Base-by-base conservation (phyloP, 371 early-diverging fungal genomes). In the Zancudomyces culisetae region DNA sequence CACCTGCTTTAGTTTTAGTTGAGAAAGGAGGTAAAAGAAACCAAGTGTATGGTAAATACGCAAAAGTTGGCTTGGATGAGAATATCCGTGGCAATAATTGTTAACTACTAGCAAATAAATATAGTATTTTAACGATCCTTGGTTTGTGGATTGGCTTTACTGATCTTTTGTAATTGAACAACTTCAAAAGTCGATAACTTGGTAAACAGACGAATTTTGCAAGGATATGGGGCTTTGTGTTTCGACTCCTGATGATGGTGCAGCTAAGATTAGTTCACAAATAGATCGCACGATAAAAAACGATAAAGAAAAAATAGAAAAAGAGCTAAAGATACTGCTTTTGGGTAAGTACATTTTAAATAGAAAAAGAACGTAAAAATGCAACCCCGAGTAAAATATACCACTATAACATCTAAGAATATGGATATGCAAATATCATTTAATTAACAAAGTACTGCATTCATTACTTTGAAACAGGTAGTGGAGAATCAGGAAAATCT, bases 401-500 rank as follows among this genome's bases (percentile, higher is more conserved):
- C n/a, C n/a, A n/a, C n/a, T n/a, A n/a, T n/a, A 23, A 46, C 46
- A 12, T 19, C 12, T 19, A 12, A 21, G 24, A 12, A 13, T 46
- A 12, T 46, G 24, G 18, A 46, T 12, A 46, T 46, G 13, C 42
- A 13, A 18, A 12, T 46, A 13, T 46, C 19, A 21, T 13, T n/a
- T n/a, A n/a, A n/a, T n/a, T n/a, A n/a, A n/a, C n/a, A n/a, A n/a
- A n/a, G n/a, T n/a, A n/a, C n/a, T n/a, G n/a, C n/a, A n/a, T n/a
- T n/a, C n/a, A n/a, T n/a, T n/a, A n/a, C n/a, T n/a, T n/a, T n/a
- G n/a, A 35, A 22, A 20, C 23, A 51, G 85, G 90, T 15, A 81
- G 83, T 59, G 90, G 88, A 49, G 91, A 90, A 66, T 85, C 86
- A 26, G 91, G 91, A 50, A 89, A 89, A 66, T 81, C 85, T 39